Evolutionary conservation across 345 rosid genomes (phyloP).

Genomic region (Durio zibethinus): DNA sequence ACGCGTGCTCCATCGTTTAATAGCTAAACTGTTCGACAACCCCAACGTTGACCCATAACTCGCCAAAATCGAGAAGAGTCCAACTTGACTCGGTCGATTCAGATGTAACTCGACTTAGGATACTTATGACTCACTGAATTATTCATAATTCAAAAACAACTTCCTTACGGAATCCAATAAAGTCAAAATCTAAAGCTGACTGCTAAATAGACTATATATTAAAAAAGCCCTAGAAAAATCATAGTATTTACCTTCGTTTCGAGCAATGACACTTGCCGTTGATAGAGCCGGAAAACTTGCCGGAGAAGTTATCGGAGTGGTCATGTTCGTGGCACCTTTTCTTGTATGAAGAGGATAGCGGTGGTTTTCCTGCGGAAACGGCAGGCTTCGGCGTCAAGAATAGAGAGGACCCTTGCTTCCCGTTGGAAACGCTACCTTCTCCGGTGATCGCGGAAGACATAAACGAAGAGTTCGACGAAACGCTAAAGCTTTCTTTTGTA

Average conservation of each 20-base stretch:
- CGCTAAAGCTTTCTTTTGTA: constrained; percentile 66
- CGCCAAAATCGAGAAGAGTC: neutral
- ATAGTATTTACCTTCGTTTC: constrained; percentile 58
- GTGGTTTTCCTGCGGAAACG: constrained; percentile 68
- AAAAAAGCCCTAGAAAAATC: constrained; percentile 8
- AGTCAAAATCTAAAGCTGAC: neutral
- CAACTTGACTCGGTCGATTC: constrained; percentile 1
- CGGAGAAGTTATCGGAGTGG: constrained; percentile 52
- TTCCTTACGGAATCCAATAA: neutral
- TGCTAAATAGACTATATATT: constrained; percentile 19
- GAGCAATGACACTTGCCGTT: constrained; percentile 84
- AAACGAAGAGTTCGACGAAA: constrained; percentile 81
- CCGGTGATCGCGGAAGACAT: constrained; percentile 88
- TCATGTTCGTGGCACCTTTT: constrained; percentile 72
- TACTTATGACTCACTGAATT: neutral
- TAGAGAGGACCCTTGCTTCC: constrained; percentile 66
- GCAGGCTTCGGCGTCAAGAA: constrained; percentile 49
- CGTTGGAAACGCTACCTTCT: constrained; percentile 91
- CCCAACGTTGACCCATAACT: constrained; percentile 26
- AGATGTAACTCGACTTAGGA: neutral
- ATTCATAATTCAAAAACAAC: neutral
- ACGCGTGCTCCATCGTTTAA: constrained; percentile 25
- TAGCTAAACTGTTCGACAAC: constrained; percentile 5
- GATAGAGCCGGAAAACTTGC: constrained; percentile 58
- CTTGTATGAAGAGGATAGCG: constrained; percentile 57